Base-by-base conservation (phyloP, 192 early-diverging fungal species). In the Umbelopsis ramanniana region DNA sequence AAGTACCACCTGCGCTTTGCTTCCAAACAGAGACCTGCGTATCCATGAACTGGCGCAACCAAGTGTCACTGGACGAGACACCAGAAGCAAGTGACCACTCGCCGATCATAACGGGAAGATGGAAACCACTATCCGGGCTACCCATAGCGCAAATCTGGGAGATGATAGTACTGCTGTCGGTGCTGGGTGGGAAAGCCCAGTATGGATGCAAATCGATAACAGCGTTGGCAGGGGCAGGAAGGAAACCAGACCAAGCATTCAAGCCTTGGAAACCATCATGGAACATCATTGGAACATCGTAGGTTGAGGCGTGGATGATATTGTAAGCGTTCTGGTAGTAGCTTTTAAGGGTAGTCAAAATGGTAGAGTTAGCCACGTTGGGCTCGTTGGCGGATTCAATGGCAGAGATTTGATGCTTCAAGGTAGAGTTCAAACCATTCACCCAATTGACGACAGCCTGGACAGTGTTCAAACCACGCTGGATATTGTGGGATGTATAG, bases 261-360 rank as follows among this genome's bases (percentile, higher is more conserved):
- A 76, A 43, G 21, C 81, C 77, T 23, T 72, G 21, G 52, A 85
- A 83, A 8, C 74, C 84, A 54, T 85, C 84, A 68, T 85, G 84
- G 54, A 82, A 78, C 52, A 85, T 71, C 40, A 79, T 71, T 10
- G 75, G 75, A 10, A 76, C 52, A 22, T 76, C 53, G 38, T 43
- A 76, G 0, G 76, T 68, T 10, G 77, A 75, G 6, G 40, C 53
- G 11, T 76, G 54, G 14, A 85, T 71, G 23, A 76, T 72, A 6
- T 67, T 77, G 37, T 79, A 77, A 11, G 84, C 85, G 14, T 81
- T 67, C 24, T 67, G 74, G 47, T 85, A 86, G 66, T 72, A 86
- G 6, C 68, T 46, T 52, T 75, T 73, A 21, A 85, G 76, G 15
- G 57, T 73, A 2, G 57, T 68, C 6, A 75, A 71, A 19, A 60